Base-by-base conservation (phyloP, 257 asterid genomes). In the Vinca minor region DNA sequence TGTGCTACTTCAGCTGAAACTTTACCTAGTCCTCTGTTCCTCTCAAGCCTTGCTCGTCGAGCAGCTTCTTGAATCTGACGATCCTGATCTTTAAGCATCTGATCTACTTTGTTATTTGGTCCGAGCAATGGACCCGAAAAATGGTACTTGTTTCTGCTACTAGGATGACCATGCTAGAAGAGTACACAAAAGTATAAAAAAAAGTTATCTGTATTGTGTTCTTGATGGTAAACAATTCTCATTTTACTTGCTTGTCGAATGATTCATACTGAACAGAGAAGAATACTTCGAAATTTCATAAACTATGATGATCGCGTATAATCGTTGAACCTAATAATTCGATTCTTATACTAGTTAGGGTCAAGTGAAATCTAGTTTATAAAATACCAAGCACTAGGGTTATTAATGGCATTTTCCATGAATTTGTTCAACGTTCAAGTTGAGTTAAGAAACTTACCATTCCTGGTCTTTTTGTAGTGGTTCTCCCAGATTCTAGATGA, bases 71-170 rank as follows among this genome's bases (percentile, higher is more conserved):
- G 91, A 68, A 90, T 83, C 65, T 87, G 81, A 13, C 85, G 93
- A 57, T 90, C 97, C 5, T 90, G 96, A 65, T 90, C 97, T 75
- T 81, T 87, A 45, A 90, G 93, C 80, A 90, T 79, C 74, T 85
- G 93, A 73, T 90, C 96, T 47, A 87, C 83, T 68, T 85, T 85
- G 69, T 77, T 82, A 25, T 91, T 67, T 32, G 87, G 89, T 49
- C 76, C 85, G 4, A 80, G 68, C 54, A 90, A 55, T 26, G 97
- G 93, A 61, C 97, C 96, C 0, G 97, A 90, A 61, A 90, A 90
- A 74, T 84, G 80, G 61, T 73, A 77, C 29, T 73, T 70, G 69
- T 76, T 78, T 70, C 77, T 87, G 42, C 82, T 79, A 8, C 74
- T 71, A 44, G 77, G 71, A 21, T 75, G 73, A 17, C 74, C 88